phyloP scores from a whole-genome alignment of 306 rosid species.

The Cucumis melo region DNA sequence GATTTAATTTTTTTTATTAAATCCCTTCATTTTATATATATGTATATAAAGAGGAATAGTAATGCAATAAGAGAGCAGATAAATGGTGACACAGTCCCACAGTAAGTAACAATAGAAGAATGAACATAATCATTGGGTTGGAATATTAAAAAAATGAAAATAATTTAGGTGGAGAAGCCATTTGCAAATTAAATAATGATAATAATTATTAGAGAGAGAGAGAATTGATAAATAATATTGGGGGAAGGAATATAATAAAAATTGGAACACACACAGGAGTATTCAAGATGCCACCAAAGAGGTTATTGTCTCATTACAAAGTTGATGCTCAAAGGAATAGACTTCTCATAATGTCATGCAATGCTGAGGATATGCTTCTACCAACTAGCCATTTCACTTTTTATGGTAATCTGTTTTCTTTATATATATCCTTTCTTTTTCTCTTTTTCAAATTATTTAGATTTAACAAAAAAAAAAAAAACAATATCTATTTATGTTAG shows the following conservation, averaged over 20 bases:
- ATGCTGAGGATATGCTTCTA: slow-evolving; percentile 88
- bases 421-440: no score
- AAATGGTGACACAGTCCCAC: no score
- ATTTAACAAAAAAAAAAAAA: no score
- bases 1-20: no score
- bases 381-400: slow-evolving; percentile 65
- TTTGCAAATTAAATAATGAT: neutral
- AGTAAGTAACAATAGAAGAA: no score
- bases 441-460: no score
- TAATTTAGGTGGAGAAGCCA: neutral
- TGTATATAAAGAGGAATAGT: no score
- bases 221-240: neutral
- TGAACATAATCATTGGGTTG: neutral
- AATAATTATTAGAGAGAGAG: neutral
- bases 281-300: slow-evolving; percentile 84
- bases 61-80: no score
- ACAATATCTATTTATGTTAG: no score
- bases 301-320: slow-evolving; percentile 82
- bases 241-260: neutral
- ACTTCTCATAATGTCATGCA: slow-evolving; percentile 68
- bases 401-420: slow-evolving; percentile 24
- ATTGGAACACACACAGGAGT: slow-evolving; percentile 35
- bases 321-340: slow-evolving; percentile 39
- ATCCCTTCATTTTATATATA: no score
- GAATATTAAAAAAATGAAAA: neutral